These are phyloP conservation scores for Chaetomium olivaceum DNA, from an alignment of 2,329 filamentous ascomycete species.

Conservation along the genomic window DNA sequence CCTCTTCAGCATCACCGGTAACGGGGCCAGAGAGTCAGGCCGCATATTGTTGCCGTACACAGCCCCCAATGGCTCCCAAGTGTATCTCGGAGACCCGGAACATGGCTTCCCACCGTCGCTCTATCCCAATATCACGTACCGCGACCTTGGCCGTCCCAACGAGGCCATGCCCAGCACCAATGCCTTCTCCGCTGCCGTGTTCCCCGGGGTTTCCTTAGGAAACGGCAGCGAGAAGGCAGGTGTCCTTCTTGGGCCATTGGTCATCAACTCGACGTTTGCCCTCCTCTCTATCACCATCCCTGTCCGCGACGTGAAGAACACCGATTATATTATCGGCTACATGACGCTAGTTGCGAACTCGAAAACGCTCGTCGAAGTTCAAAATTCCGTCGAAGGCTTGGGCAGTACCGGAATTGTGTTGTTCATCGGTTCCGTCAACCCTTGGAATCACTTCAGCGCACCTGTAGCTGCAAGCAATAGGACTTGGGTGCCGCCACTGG, in stretches of 20 bases:
- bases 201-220: slow-evolving; percentile 52
- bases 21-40: slow-evolving; percentile 44
- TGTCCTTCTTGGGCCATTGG: slow-evolving; percentile 74
- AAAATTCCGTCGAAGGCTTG: slow-evolving; percentile 67
- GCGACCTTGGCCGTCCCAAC: slow-evolving; percentile 46
- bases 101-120: slow-evolving; percentile 71
- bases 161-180: slow-evolving; percentile 44
- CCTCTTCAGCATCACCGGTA: slow-evolving; percentile 65
- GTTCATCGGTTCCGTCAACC: slow-evolving; percentile 66
- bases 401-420: slow-evolving; percentile 69
- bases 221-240: slow-evolving; percentile 52
- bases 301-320: slow-evolving; percentile 66
- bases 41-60: slow-evolving; percentile 63
- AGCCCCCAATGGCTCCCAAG: slow-evolving; percentile 56
- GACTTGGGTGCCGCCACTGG: slow-evolving; percentile 43
- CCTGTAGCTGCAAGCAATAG: slow-evolving; percentile 48
- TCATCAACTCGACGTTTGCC: slow-evolving; percentile 71
- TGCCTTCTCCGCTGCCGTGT: slow-evolving; percentile 50
- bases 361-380: slow-evolving; percentile 60
- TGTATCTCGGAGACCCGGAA: slow-evolving; percentile 61
- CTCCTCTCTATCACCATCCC: slow-evolving; percentile 80
- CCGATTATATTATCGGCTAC: slow-evolving; percentile 72
- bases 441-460: slow-evolving; percentile 64
- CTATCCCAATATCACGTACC: slow-evolving; percentile 78
- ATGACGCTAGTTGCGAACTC: slow-evolving; percentile 78